Evolutionary conservation across 1,139 yeast genomes (phyloP).

Genomic region (Nematodospora anomalae): DNA sequence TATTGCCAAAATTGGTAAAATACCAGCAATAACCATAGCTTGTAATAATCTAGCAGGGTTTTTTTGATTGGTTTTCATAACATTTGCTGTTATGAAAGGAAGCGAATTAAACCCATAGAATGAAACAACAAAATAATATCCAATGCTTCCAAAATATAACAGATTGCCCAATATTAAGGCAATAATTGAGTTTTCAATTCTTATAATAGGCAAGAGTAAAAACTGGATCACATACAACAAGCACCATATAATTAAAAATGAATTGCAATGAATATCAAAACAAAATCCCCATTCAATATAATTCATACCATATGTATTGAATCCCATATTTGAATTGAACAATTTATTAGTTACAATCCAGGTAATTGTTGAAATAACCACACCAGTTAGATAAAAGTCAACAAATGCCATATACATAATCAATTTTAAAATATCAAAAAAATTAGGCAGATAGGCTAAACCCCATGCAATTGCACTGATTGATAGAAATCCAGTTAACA

Average conservation of each 20-base stretch:
- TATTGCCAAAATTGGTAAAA: constrained; percentile 55
- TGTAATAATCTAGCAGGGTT: constrained; percentile 39
- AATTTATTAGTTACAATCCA: constrained; percentile 73
- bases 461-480: constrained; percentile 92
- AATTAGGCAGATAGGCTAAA: constrained; percentile 67
- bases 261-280: constrained; percentile 89
- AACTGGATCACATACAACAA: constrained; percentile 75
- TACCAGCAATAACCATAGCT: constrained; percentile 38
- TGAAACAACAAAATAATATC: constrained; percentile 75
- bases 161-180: constrained; percentile 75
- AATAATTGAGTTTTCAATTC: constrained; percentile 58
- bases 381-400: constrained; percentile 75
- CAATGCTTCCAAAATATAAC: constrained; percentile 68
- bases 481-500: constrained; percentile 62
- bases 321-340: constrained; percentile 46
- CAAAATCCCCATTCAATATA: constrained; percentile 92
- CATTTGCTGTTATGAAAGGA: constrained; percentile 58
- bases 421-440: constrained; percentile 59
- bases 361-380: constrained; percentile 64
- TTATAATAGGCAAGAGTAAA: constrained; percentile 67
- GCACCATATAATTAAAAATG: constrained; percentile 81
- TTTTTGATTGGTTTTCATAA: constrained; percentile 18
- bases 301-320: constrained; percentile 38
- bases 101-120: constrained; percentile 86
- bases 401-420: constrained; percentile 81